Percentiles rank a stretch among this genome's conserved stretches.
phyloP scores from a whole-genome alignment of 73 alveolate species.

The Paramecium pentaurelia region DNA sequence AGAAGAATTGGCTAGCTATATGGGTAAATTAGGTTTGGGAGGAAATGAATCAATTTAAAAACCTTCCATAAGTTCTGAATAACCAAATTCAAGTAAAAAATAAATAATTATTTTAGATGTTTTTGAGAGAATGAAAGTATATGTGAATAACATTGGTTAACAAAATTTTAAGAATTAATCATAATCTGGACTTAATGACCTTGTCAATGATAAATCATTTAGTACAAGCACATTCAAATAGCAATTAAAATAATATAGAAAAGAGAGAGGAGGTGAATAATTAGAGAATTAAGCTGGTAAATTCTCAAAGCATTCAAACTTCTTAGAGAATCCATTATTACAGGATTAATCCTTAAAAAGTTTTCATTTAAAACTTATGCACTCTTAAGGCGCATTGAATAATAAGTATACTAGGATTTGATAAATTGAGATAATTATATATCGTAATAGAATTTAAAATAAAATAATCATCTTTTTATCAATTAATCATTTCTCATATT shows the following conservation, averaged over 20 bases:
- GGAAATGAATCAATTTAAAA: neutral
- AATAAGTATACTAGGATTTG: neutral
- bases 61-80: neutral
- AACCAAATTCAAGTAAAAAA: neutral
- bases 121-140: slow-evolving; percentile 2
- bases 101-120: neutral
- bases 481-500: neutral
- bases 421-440: neutral
- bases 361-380: slow-evolving; percentile 2
- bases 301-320: neutral
- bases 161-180: neutral
- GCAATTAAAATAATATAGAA: neutral
- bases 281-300: neutral
- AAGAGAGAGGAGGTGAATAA: neutral
- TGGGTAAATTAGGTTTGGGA: slow-evolving; percentile 47
- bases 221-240: slow-evolving; percentile 7
- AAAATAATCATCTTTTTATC: neutral
- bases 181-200: neutral
- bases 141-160: neutral
- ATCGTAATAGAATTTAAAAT: neutral
- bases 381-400: neutral
- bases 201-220: neutral
- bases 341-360: slow-evolving; percentile 9
- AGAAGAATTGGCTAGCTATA: neutral
- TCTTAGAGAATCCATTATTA: neutral